Evolutionary conservation across 2,329 filamentous ascomycete species (phyloP).

Genomic region (Penicillium crustosum): DNA sequence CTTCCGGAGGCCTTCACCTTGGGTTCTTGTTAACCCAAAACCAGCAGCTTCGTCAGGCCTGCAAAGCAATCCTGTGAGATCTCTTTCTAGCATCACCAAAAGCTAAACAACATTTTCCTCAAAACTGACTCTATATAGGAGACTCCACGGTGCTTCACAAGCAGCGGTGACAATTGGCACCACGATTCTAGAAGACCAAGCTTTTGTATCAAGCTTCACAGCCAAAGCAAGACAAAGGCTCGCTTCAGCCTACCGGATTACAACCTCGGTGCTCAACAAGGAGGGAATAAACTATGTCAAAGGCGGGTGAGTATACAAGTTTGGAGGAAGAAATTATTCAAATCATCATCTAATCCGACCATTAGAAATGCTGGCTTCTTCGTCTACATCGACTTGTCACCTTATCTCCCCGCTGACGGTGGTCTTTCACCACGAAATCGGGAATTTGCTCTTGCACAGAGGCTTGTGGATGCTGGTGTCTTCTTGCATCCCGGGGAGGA

Average conservation of each 20-base stretch:
- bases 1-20: slow-evolving; percentile 31
- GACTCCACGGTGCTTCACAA: slow-evolving; percentile 30
- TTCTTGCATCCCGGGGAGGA: slow-evolving; percentile 53
- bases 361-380: slow-evolving; percentile 49
- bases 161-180: slow-evolving; percentile 33
- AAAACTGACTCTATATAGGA: slow-evolving; percentile 15
- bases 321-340: neutral
- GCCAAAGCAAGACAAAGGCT: slow-evolving; percentile 26
- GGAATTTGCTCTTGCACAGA: slow-evolving; percentile 49
- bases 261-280: slow-evolving; percentile 34
- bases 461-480: slow-evolving; percentile 49
- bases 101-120: too few relatives aligned
- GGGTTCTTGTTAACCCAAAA: slow-evolving; percentile 32
- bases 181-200: slow-evolving; percentile 33
- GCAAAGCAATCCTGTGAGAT: slow-evolving; percentile 30
- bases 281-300: slow-evolving; percentile 41
- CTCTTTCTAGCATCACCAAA: neutral
- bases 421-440: slow-evolving; percentile 28
- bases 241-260: slow-evolving; percentile 30
- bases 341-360: neutral
- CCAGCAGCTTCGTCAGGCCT: slow-evolving; percentile 25
- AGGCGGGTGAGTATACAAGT: slow-evolving; percentile 27
- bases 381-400: slow-evolving; percentile 46
- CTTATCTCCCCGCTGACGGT: slow-evolving; percentile 36
- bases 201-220: slow-evolving; percentile 37